Base-by-base conservation (phyloP, 306 rosid genomes). In the Cicer bijugum region DNA sequence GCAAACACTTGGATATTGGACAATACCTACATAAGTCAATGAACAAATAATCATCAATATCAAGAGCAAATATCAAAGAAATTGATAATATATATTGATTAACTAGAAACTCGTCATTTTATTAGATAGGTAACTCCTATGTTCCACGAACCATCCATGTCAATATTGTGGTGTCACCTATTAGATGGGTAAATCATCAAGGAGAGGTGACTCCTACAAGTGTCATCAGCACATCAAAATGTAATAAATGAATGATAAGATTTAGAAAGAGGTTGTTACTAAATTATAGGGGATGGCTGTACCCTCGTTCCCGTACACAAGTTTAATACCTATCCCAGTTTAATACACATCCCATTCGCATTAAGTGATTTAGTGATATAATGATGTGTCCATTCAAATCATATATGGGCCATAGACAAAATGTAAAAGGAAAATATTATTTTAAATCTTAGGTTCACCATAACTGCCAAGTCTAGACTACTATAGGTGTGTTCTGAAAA, bases 1-100 rank as follows among this genome's bases (percentile, higher is more conserved):
- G 92, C 97, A 85, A 95, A 95, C 74, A 95, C 97, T 85, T 87
- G 97, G 85, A 95, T 87, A 84, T 91, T 91, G 88, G 90, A 90
- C 72, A 90, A 84, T 67, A 90, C 96, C 99, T 91, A 86, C 78
- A 88, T 17, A 80, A 63, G 68, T 62, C 82, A 82, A 75, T 45
- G 70, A 75, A 75, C 43, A 80, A 65, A 81, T 62, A 67, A 72
- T 45, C 75, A 80, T 62, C 79, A 53, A 71, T 58, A 52, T 60
- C 59, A 12, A 51, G 39, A 38, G 55, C 66, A 19, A 55, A 35
- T 37, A 55, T 55, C 33, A 68, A 48, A 72, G 61, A 75, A 85
- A 78, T 39, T 56, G 38, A 60, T 56, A 20, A 43, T 19, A 51
- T 64, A 61, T 39, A 42, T 23, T 28, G 15, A 75, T 48, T 15